These are phyloP conservation scores for Neurospora sp. DNA, from an alignment of 495 filamentous ascomycete genomes.

Conservation along the genomic window DNA sequence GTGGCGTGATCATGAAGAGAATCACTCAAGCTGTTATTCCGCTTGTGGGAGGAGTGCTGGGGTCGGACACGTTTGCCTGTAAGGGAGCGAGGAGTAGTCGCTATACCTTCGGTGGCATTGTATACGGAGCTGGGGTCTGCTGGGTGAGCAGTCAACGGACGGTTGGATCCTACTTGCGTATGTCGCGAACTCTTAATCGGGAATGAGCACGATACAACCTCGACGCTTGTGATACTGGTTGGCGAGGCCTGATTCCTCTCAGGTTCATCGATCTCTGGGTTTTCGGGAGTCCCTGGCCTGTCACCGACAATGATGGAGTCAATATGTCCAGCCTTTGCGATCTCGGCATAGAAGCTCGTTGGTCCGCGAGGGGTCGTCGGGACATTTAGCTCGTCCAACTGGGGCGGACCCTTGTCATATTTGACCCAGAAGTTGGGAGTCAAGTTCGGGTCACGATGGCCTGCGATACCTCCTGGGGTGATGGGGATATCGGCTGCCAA, in stretches of 20 bases:
- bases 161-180: slow-evolving; percentile 31
- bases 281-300: slow-evolving; percentile 34
- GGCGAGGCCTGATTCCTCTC: slow-evolving; percentile 35
- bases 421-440: slow-evolving; percentile 39
- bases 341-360: slow-evolving; percentile 38
- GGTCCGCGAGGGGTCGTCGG: slow-evolving; percentile 15
- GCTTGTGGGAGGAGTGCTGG: slow-evolving; percentile 33
- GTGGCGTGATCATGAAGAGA: slow-evolving; percentile 67
- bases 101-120: slow-evolving; percentile 34
- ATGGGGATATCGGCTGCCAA: slow-evolving; percentile 59
- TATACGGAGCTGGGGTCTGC: slow-evolving; percentile 44
- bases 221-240: slow-evolving; percentile 42
- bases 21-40: slow-evolving; percentile 61
- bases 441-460: slow-evolving; percentile 42
- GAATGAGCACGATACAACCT: slow-evolving; percentile 76
- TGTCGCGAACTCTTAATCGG: slow-evolving; percentile 52
- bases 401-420: slow-evolving; percentile 27
- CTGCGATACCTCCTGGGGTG: slow-evolving; percentile 58
- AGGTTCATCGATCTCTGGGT: slow-evolving; percentile 8
- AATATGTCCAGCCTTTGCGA: slow-evolving; percentile 38
- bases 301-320: slow-evolving; percentile 30
- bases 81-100: slow-evolving; percentile 41
- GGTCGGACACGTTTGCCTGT: slow-evolving; percentile 44
- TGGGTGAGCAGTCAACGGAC: slow-evolving; percentile 52
- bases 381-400: slow-evolving; percentile 29